Evolutionary conservation across 2,329 filamentous ascomycete genomes (phyloP).

Genomic region (Gyromitra esculenta): DNA sequence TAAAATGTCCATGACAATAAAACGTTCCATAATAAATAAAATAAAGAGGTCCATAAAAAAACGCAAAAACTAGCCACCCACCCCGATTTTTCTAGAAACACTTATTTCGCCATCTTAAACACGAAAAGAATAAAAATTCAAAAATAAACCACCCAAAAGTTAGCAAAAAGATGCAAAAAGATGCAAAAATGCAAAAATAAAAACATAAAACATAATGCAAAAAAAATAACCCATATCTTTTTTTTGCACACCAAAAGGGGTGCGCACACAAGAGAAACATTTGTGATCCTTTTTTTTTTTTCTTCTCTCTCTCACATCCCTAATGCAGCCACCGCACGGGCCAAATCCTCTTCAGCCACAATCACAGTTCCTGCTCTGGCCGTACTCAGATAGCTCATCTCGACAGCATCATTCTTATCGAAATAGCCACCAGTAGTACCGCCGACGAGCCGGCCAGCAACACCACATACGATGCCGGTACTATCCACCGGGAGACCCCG

Average conservation of each 20-base stretch:
- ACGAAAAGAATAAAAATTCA: constrained; percentile 19
- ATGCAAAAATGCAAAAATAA: background rate
- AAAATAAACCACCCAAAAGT: constrained; percentile 24
- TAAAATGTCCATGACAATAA: background rate
- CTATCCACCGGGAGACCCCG: constrained; percentile 82
- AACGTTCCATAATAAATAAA: constrained; percentile 9
- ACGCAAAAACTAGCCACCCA: constrained; percentile 43
- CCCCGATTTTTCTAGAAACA: constrained; percentile 43
- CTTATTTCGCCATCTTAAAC: constrained; percentile 15
- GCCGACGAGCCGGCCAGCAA: constrained; percentile 82
- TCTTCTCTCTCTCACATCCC: constrained; percentile 57
- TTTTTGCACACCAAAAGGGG: constrained; percentile 18
- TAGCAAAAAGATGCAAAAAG: too few relatives aligned
- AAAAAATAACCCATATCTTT: constrained; percentile 19
- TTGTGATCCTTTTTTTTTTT: background rate
- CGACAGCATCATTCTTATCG: constrained; percentile 63
- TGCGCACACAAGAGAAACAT: background rate
- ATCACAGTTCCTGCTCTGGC: constrained; percentile 90
- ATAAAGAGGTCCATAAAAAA: constrained; percentile 30
- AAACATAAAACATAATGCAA: constrained; percentile 21
- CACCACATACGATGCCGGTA: constrained; percentile 93
- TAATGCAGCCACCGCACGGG: constrained; percentile 77
- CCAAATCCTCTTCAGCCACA: constrained; percentile 76
- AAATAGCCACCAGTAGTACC: constrained; percentile 61
- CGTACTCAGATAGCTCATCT: constrained; percentile 91